phyloP scores from a whole-genome alignment of 2,329 filamentous ascomycete genomes.

The Chrysoporthe puriensis region DNA sequence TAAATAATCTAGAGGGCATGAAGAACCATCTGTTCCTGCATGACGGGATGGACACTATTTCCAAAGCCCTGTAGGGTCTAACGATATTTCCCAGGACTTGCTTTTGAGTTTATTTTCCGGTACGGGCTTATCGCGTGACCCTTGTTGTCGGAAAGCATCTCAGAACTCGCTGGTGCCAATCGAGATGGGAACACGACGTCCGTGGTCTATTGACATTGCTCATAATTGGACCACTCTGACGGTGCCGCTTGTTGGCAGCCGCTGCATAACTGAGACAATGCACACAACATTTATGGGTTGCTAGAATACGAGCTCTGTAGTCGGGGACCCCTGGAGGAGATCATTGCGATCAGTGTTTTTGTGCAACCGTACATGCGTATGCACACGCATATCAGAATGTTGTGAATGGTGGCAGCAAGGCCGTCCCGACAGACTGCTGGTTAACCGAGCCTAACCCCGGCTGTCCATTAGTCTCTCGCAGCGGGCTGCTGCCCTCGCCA shows the following conservation, averaged over 20 bases:
- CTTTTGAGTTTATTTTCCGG: slow-evolving; percentile 18
- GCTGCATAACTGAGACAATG: slow-evolving; percentile 25
- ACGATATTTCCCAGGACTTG: neutral
- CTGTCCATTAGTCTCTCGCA: neutral
- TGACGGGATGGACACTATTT: slow-evolving; percentile 1
- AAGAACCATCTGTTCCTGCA: neutral
- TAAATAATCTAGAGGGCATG: neutral
- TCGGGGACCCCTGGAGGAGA: slow-evolving; percentile 27
- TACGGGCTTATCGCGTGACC: slow-evolving; percentile 24
- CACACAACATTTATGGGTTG: slow-evolving; percentile 26
- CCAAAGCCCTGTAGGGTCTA: slow-evolving; percentile 3
- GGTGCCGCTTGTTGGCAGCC: slow-evolving; percentile 16
- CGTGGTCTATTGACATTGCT: neutral
- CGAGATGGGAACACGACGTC: neutral
- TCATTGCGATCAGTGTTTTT: slow-evolving; percentile 20
- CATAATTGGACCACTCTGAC: neutral
- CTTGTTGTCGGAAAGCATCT: slow-evolving; percentile 17
- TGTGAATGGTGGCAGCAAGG: neutral
- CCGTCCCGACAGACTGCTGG: neutral
- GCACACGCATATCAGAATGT: slow-evolving; percentile 4
- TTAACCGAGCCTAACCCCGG: neutral
- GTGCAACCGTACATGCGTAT: slow-evolving; percentile 19
- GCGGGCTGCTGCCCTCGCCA: neutral
- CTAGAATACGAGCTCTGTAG: slow-evolving; percentile 29
- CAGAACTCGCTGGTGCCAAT: slow-evolving; percentile 12